Base-by-base conservation (phyloP, 164 flowering plant species). In the Buxus sempervirens region DNA sequence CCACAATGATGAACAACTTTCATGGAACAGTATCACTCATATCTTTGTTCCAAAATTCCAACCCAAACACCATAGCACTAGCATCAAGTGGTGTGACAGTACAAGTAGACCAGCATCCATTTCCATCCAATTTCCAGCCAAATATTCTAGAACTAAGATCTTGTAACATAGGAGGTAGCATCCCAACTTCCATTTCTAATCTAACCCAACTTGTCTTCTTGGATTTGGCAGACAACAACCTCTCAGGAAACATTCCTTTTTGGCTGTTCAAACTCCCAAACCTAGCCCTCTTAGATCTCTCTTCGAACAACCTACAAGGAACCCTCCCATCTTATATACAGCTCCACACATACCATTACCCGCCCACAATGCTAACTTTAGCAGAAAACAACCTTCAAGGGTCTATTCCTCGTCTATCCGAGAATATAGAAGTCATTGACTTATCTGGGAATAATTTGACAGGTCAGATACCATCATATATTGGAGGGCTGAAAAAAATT, bases 321-420 rank as follows among this genome's bases (percentile, higher is more conserved):
- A 27, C 25, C 58, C 24, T 64, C 22, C 69, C 74, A 58, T 64
- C 56, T 21, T 48, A 24, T 14, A 22, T 65, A 49, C 64, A 59
- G 23, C 36, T 71, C 3, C 49, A 61, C 28, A 0, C 21, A 32
- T 32, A 32, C 6, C 7, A 32, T 15, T 65, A 54, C 10, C 26
- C 60, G 14, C 2, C 26, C 48, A 25, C 68, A 45, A 7, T 16
- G 22, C 54, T 73, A 12, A 38, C 22, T 24, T 36, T 73, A 16
- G 41, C 68, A 49, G 53, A 41, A 14, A 73, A 73, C 72, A 58
- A 58, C 14, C 69, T 69, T 49, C 65, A 69, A 41, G 76, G 72
- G 2, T 49, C 60, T 19, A 60, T 73, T 41, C 76, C 76, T 73
- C 67, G 38, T 22, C 64, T 26, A 28, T 25, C 54, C 21, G 51